Evolutionary conservation across 1,139 yeast species (phyloP).

Genomic region (Scheffersomyces segobiensis): DNA sequence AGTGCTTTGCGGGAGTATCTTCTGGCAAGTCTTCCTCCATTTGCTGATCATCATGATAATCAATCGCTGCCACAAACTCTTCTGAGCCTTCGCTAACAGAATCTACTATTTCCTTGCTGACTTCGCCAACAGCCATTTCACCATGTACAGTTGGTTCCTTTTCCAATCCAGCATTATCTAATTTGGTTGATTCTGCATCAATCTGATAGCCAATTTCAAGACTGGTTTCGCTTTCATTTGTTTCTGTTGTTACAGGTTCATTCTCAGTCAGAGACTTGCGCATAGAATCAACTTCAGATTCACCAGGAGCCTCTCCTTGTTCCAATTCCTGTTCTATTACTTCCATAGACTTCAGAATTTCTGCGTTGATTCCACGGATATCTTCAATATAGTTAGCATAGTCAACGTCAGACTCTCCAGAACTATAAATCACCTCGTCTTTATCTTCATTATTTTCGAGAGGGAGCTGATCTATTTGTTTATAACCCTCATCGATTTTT

Average conservation of each 20-base stretch:
- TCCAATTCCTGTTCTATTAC: conserved; percentile 6
- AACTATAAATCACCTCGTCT: not conserved
- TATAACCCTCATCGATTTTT: not conserved
- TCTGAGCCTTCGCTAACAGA: not conserved
- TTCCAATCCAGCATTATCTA: not conserved
- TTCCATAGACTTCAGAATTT: conserved; percentile 16
- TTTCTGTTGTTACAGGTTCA: not conserved
- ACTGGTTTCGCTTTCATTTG: not conserved
- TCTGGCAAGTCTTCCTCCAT: not conserved
- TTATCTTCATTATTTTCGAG: not conserved
- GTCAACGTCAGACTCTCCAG: conserved; percentile 1
- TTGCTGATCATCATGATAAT: not conserved
- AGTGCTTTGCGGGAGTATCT: not conserved
- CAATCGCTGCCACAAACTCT: not conserved
- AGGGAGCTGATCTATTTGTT: not conserved
- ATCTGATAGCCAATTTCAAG: not conserved
- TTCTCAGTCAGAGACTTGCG: not conserved
- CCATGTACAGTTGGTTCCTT: not conserved
- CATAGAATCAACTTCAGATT: not conserved
- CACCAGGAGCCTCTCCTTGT: not conserved
- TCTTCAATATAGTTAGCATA: conserved; percentile 20
- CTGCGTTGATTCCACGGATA: conserved; percentile 17
- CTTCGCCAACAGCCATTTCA: not conserved
- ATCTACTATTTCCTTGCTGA: not conserved
- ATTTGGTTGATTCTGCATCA: conserved; percentile 6